Conservation (phyloP, 257 asterid genomes). For the Solanum bukasovii region DNA sequence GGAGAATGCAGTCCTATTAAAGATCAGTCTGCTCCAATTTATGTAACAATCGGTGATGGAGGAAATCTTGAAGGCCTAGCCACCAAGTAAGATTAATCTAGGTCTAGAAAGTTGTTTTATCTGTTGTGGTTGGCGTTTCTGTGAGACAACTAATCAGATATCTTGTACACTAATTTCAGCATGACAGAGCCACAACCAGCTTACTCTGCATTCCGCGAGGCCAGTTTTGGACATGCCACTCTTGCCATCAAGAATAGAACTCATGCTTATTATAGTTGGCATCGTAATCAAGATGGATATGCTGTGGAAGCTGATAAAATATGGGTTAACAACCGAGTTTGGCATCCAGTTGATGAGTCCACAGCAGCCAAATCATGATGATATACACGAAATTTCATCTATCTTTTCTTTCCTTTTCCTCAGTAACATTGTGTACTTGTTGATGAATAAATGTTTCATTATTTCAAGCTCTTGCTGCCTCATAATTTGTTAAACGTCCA, state of each 20-base stretch:
- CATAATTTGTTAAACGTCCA: neutral
- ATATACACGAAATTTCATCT: neutral
- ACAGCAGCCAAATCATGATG: conserved; percentile 12
- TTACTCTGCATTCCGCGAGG: conserved; percentile 82
- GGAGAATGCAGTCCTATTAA: conserved; percentile 41
- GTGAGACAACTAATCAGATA: neutral
- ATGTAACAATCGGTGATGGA: conserved; percentile 59
- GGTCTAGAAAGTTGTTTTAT: neutral
- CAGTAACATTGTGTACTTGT: neutral
- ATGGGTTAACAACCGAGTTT: conserved; percentile 64
- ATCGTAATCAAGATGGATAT: conserved; percentile 68
- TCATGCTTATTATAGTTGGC: conserved; percentile 74
- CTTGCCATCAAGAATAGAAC: conserved; percentile 66
- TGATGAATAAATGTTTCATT: neutral
- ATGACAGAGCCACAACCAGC: conserved; percentile 82
- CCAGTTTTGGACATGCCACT: conserved; percentile 88
- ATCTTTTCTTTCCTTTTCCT: neutral
- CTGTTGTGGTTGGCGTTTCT: neutral
- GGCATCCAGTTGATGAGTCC: conserved; percentile 54
- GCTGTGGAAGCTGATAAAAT: conserved; percentile 60
- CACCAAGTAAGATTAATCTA: conserved; percentile 26
- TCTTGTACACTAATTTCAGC: conserved; percentile 23
- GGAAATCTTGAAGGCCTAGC: conserved; percentile 66
- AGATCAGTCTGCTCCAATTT: conserved; percentile 52
- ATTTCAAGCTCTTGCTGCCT: neutral